Conservation (phyloP, 371 early-diverging fungal genomes). For the Mortierella sp. region DNA sequence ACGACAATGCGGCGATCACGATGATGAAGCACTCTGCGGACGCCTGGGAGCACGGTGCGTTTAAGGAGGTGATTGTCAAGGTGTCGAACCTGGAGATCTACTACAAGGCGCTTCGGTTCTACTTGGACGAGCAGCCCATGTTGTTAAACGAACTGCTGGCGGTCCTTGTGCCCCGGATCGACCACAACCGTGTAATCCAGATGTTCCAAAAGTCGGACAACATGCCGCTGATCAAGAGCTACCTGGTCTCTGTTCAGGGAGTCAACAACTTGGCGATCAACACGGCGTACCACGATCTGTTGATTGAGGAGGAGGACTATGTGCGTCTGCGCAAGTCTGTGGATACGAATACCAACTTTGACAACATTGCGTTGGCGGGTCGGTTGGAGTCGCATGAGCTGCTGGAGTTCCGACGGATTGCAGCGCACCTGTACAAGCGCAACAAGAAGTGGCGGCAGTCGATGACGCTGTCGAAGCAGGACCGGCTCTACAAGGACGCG, state of each 20-base stretch:
- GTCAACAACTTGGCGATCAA: conserved; percentile 95
- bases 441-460: conserved; percentile 97
- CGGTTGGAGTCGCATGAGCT: conserved; percentile 95
- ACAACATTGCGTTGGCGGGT: conserved; percentile 90
- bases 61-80: conserved; percentile 97
- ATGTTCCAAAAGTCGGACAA: conserved; percentile 97
- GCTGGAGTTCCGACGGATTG: conserved; percentile 96
- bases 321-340: conserved; percentile 91
- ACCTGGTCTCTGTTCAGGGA: conserved; percentile 92
- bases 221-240: conserved; percentile 95
- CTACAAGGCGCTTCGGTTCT: conserved; percentile 97
- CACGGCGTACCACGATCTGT: conserved; percentile 92
- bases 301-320: conserved; percentile 97
- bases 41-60: conserved; percentile 95
- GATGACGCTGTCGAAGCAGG: conserved; percentile 94
- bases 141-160: conserved; percentile 91
- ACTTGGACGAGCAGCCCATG: conserved; percentile 95
- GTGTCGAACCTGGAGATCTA: conserved; percentile 96
- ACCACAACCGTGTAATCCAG: conserved; percentile 96
- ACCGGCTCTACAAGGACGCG: conserved; percentile 96
- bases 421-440: conserved; percentile 93
- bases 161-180: conserved; percentile 90
- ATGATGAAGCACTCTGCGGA: conserved; percentile 94
- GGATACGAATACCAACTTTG: conserved; percentile 93
- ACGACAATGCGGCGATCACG: conserved; percentile 94